Evolutionary conservation across 2,329 filamentous ascomycete genomes (phyloP).

Genomic region (Neofusicoccum umdonicola): DNA sequence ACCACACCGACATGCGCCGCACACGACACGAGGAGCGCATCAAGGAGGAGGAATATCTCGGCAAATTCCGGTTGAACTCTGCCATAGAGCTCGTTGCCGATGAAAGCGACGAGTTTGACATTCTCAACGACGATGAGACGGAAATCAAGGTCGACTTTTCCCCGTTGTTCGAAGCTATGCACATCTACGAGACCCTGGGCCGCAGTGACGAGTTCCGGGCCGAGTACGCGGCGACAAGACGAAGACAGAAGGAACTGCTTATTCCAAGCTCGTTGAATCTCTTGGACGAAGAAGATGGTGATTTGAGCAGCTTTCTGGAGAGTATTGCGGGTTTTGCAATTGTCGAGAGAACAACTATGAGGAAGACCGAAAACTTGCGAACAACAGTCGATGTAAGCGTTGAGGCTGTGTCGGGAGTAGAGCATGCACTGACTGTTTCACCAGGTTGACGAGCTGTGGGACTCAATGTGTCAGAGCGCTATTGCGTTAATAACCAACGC

Average conservation of each 20-base stretch:
- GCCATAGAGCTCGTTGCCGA: conserved; percentile 94
- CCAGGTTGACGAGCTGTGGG: conserved; percentile 95
- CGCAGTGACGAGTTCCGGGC: conserved; percentile 86
- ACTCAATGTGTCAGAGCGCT: conserved; percentile 90
- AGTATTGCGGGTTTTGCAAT: conserved; percentile 96
- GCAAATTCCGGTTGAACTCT: conserved; percentile 88
- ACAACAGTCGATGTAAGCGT: conserved; percentile 71
- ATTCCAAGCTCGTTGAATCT: conserved; percentile 75
- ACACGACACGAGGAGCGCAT: conserved; percentile 79
- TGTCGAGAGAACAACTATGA: conserved; percentile 91
- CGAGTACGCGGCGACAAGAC: conserved; percentile 88
- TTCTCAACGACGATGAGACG: conserved; percentile 78
- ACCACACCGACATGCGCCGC: conserved; percentile 86
- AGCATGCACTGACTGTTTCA: not conserved
- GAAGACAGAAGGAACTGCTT: conserved; percentile 87
- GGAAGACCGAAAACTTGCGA: conserved; percentile 77
- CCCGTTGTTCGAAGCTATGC: conserved; percentile 88
- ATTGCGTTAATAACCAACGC: conserved; percentile 79
- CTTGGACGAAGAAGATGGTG: conserved; percentile 76
- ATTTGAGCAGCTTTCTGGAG: conserved; percentile 86
- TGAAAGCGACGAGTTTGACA: conserved; percentile 91
- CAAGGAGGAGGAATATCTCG: conserved; percentile 71
- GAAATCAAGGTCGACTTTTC: conserved; percentile 93
- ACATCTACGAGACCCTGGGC: conserved; percentile 92
- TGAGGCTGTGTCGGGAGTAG: not conserved